Conservation (phyloP, 2,329 filamentous ascomycete species). For the Cercospora citrullina region DNA sequence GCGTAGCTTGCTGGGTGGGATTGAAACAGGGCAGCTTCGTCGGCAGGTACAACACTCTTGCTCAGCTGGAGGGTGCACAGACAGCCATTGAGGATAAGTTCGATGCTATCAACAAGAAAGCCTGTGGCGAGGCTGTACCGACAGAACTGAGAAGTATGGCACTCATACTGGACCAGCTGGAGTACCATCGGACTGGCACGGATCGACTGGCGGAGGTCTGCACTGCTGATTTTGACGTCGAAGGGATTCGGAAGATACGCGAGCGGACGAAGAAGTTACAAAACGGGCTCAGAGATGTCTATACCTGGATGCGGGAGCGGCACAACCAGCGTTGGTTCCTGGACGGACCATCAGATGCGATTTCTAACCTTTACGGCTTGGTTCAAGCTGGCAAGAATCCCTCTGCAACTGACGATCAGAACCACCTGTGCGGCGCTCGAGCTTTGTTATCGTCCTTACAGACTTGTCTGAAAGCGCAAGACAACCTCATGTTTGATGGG, state of each 20-base stretch:
- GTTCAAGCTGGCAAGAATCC: not conserved
- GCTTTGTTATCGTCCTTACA: slow-evolving; percentile 10
- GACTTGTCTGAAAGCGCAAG: not conserved
- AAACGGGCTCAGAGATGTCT: not conserved
- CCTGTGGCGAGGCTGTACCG: not conserved
- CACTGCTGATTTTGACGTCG: not conserved
- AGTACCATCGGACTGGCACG: not conserved
- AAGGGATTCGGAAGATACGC: not conserved
- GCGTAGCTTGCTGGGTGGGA: not conserved
- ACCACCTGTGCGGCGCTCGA: slow-evolving; percentile 2
- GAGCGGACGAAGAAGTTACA: not conserved
- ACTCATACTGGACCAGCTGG: not conserved
- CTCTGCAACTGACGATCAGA: not conserved
- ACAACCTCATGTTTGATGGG: not conserved
- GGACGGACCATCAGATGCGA: not conserved
- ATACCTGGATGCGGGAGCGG: not conserved
- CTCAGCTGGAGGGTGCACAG: not conserved
- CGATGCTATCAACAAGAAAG: not conserved
- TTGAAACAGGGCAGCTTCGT: not conserved
- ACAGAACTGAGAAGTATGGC: not conserved
- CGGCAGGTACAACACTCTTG: not conserved
- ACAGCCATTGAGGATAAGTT: not conserved
- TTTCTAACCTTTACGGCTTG: not conserved
- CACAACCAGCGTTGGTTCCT: not conserved
- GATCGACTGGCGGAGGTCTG: not conserved